phyloP scores from a whole-genome alignment of 192 early-diverging fungal genomes.

The Backusella tuberculispora region DNA sequence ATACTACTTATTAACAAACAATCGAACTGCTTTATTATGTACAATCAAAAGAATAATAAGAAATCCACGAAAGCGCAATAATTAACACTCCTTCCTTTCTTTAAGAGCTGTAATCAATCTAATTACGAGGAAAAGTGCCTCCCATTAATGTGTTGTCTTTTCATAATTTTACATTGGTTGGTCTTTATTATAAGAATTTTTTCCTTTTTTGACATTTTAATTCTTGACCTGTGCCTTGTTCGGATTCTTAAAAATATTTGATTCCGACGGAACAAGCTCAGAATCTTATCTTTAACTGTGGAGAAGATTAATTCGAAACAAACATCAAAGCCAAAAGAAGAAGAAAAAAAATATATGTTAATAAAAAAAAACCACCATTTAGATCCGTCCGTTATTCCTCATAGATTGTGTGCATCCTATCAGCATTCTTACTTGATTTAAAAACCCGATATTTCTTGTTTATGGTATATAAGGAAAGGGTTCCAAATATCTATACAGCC shows the following conservation, averaged over 20 bases:
- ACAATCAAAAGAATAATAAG: neutral
- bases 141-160: neutral
- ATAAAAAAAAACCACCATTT: neutral
- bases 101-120: neutral
- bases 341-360: neutral
- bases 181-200: neutral
- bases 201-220: slow-evolving; percentile 12
- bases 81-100: neutral
- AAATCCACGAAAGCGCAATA: neutral
- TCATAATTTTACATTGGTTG: neutral
- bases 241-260: neutral
- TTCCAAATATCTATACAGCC: neutral
- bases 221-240: neutral
- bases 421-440: neutral
- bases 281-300: neutral
- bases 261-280: neutral
- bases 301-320: slow-evolving; percentile 8
- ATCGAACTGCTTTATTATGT: neutral
- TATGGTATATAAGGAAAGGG: slow-evolving; percentile 3
- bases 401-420: neutral
- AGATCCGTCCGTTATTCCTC: neutral
- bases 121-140: neutral
- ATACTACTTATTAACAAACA: neutral
- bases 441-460: neutral
- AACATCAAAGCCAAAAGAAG: neutral